Evolutionary conservation across 331 rosid species (phyloP), one percentile per base, ranked within the genome.

Genomic region (Arachis monticola): DNA sequence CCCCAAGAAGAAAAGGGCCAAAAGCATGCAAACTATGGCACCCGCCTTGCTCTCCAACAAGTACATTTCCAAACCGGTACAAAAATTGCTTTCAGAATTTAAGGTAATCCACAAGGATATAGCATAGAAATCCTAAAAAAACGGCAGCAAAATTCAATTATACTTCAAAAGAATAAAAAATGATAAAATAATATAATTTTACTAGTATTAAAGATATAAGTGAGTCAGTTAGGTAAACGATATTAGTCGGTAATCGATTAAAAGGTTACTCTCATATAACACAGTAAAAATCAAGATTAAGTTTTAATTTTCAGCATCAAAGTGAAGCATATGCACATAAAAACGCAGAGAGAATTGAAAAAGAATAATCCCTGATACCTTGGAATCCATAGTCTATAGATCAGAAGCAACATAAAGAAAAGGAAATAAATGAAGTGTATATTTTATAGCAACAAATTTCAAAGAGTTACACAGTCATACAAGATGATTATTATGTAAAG

Each of bases 31-130:
- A 8, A 13, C 82, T 81, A 93, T 88, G 61, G 98, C 98, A 6
- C 91, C 96, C 70, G 74, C 97, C 80, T 89, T 93, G 83, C 98
- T 89, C 86, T 89, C 96, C 72, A 93, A 89, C 77, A 87, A 17
- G 76, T 88, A 91, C 97, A 91, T 87, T 75, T 83, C 84, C 76
- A 93, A 67, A 1, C 70, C 80, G 14, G 47, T 9, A 46, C 66
- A 64, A 53, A 75, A 78, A 60, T 66, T 44, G 65, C 83, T 66
- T 73, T 86, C 85, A 10, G 74, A 78, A 45, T 41, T 75, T 45
- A 67, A 75, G 63, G 58, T 27, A 31, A 76, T 42, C 73, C 78
- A 80, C 80, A 50, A 61, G 63, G 69, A 17, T 50, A 40, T 44
- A n/a, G 66, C 85, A 56, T 60, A 64, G 45, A 77, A 75, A 73